Evolutionary conservation across 2,329 filamentous ascomycete genomes (phyloP).

Genomic region (Venturia nashicola): DNA sequence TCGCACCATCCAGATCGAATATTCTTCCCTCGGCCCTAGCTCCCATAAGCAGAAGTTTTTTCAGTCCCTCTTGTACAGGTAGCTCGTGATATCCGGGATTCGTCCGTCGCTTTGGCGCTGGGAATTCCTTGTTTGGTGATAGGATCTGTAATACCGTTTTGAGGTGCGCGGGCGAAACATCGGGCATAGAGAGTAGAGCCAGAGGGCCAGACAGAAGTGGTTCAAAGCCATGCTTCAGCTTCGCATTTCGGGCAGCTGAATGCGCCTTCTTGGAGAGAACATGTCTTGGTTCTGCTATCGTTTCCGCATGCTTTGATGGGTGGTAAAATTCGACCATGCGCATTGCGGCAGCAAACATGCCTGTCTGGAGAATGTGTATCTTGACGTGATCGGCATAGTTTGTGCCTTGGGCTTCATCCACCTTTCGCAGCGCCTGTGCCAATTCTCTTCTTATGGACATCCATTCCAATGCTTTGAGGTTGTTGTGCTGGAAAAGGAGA

Average conservation of each 20-base stretch:
- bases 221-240: slow-evolving; percentile 38
- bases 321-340: slow-evolving; percentile 72
- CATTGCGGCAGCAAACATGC: slow-evolving; percentile 77
- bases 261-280: slow-evolving; percentile 46
- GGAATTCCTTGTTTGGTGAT: slow-evolving; percentile 60
- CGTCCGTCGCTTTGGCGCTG: slow-evolving; percentile 62
- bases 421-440: slow-evolving; percentile 44
- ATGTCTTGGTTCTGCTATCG: slow-evolving; percentile 46
- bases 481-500: slow-evolving; percentile 76
- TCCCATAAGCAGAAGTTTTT: slow-evolving; percentile 78
- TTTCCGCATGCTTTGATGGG: slow-evolving; percentile 5
- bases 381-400: slow-evolving; percentile 50
- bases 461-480: slow-evolving; percentile 64
- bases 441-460: slow-evolving; percentile 60
- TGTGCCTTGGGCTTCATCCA: slow-evolving; percentile 57
- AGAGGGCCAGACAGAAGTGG: slow-evolving; percentile 73
- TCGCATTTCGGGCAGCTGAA: slow-evolving; percentile 21
- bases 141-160: slow-evolving; percentile 71
- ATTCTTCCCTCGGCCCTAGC: slow-evolving; percentile 76
- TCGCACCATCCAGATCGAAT: slow-evolving; percentile 62
- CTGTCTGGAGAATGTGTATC: slow-evolving; percentile 75
- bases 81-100: slow-evolving; percentile 74
- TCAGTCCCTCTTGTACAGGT: slow-evolving; percentile 64
- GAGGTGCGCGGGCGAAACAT: slow-evolving; percentile 72
- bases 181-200: slow-evolving; percentile 67